phyloP scores from a whole-genome alignment of 2,329 filamentous ascomycete species.

The Stylonectria norvegica region DNA sequence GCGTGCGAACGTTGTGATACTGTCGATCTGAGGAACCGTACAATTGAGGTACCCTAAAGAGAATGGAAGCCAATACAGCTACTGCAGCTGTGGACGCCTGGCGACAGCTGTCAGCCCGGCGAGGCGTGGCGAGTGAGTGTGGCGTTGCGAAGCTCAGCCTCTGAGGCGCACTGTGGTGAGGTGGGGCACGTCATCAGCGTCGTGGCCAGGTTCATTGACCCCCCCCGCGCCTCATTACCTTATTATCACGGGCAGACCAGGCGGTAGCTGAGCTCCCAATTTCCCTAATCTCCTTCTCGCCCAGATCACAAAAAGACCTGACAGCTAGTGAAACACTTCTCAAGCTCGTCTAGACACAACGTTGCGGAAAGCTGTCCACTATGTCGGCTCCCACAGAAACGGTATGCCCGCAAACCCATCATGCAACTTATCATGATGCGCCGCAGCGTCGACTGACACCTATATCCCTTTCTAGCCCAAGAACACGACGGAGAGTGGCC shows the following conservation, averaged over 20 bases:
- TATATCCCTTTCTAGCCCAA: constrained; percentile 39
- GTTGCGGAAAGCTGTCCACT: constrained; percentile 7
- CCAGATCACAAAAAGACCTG: background rate
- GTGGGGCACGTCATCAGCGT: constrained; percentile 40
- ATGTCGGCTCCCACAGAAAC: constrained; percentile 45
- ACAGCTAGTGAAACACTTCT: constrained; percentile 1
- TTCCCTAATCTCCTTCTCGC: constrained; percentile 15
- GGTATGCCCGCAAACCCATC: constrained; percentile 35
- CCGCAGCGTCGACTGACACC: constrained; percentile 20
- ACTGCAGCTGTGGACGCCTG: too few species aligned
- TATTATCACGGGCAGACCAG: constrained; percentile 27
- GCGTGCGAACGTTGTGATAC: too few species aligned
- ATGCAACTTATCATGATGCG: constrained; percentile 9
- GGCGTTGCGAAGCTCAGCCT: constrained; percentile 19
- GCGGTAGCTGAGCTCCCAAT: constrained; percentile 27
- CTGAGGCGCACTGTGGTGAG: too few species aligned
- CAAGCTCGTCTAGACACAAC: constrained; percentile 1
- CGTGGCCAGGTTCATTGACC: constrained; percentile 30
- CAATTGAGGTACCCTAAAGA: too few species aligned
- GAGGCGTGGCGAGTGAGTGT: constrained; percentile 24
- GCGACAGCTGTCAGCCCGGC: background rate
- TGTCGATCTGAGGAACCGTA: too few species aligned
- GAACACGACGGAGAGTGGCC: constrained; percentile 39
- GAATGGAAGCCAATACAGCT: too few species aligned
- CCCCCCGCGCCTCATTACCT: constrained; percentile 29